Percentiles rank a stretch among this genome's conserved stretches.
These are phyloP conservation scores for Lachancea fermentati DNA, from an alignment of 805 yeast genomes.

Conservation along the genomic window DNA sequence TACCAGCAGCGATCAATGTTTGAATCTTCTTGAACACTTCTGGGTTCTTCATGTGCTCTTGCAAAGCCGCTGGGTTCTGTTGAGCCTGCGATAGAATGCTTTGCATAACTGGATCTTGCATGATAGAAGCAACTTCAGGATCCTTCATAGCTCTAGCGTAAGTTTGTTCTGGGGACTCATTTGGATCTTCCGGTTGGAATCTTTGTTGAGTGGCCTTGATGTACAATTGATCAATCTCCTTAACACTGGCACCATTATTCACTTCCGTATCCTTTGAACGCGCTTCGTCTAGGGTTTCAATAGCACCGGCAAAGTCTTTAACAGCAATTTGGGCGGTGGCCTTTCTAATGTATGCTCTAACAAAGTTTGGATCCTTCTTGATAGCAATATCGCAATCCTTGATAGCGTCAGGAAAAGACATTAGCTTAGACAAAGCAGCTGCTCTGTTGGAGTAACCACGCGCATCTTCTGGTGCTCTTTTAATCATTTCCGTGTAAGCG, in stretches of 20 bases:
- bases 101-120: constrained; percentile 95
- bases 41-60: constrained; percentile 97
- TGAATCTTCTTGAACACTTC: constrained; percentile 83
- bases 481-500: constrained; percentile 91
- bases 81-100: constrained; percentile 90
- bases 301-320: constrained; percentile 75
- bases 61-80: constrained; percentile 92
- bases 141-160: constrained; percentile 85
- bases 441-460: constrained; percentile 98
- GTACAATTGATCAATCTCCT: constrained; percentile 78
- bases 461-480: constrained; percentile 95
- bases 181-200: constrained; percentile 71
- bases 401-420: constrained; percentile 97
- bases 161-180: constrained; percentile 90
- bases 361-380: constrained; percentile 76
- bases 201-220: constrained; percentile 74
- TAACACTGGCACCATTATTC: constrained; percentile 52
- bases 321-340: constrained; percentile 90
- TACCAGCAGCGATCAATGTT: constrained; percentile 91
- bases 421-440: constrained; percentile 87
- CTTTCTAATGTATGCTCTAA: constrained; percentile 94
- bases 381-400: constrained; percentile 89
- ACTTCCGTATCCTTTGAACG: constrained; percentile 65
- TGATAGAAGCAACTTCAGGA: constrained; percentile 86
- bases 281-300: constrained; percentile 77